phyloP scores from a whole-genome alignment of 2,329 filamentous ascomycete species.

The Penicillium griseofulvum region DNA sequence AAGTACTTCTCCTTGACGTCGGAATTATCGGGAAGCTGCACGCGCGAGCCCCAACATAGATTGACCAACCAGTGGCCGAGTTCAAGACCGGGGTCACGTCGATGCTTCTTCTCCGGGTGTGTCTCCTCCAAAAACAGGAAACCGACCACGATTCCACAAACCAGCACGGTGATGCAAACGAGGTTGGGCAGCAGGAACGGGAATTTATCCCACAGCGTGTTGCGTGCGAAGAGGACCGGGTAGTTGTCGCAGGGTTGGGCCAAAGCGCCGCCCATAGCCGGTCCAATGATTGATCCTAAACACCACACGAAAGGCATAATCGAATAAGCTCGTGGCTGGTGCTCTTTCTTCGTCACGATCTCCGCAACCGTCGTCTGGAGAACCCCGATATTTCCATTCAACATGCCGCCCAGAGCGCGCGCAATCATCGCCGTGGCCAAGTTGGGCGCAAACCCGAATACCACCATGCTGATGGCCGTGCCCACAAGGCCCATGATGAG shows the following conservation, averaged over 20 bases:
- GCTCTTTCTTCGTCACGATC: conserved; percentile 85
- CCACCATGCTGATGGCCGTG: conserved; percentile 86
- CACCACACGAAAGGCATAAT: conserved; percentile 99
- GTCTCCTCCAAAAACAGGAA: conserved; percentile 92
- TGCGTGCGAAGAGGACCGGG: conserved; percentile 67
- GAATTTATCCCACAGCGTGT: conserved; percentile 77
- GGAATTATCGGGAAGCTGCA: conserved; percentile 47
- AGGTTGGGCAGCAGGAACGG: conserved; percentile 91
- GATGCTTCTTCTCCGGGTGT: conserved; percentile 74
- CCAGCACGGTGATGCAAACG: conserved; percentile 78
- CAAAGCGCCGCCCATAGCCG: conserved; percentile 84
- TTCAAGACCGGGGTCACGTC: conserved; percentile 73
- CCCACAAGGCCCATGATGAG: conserved; percentile 85
- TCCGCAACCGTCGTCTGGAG: conserved; percentile 94
- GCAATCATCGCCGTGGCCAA: conserved; percentile 80
- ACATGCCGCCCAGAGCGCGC: conserved; percentile 79
- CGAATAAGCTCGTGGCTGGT: conserved; percentile 90
- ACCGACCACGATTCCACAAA: conserved; percentile 72
- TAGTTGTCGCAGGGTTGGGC: conserved; percentile 83
- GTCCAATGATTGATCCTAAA: conserved; percentile 90
- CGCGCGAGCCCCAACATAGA: conserved; percentile 29
- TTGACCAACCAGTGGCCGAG: conserved; percentile 67
- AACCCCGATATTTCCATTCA: conserved; percentile 96
- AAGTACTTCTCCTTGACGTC: conserved; percentile 45
- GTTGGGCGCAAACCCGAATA: conserved; percentile 86